Evolutionary conservation across 2,329 filamentous ascomycete species (phyloP), one percentile per base, ranked within the genome.

Genomic region (Fusarium sp.): DNA sequence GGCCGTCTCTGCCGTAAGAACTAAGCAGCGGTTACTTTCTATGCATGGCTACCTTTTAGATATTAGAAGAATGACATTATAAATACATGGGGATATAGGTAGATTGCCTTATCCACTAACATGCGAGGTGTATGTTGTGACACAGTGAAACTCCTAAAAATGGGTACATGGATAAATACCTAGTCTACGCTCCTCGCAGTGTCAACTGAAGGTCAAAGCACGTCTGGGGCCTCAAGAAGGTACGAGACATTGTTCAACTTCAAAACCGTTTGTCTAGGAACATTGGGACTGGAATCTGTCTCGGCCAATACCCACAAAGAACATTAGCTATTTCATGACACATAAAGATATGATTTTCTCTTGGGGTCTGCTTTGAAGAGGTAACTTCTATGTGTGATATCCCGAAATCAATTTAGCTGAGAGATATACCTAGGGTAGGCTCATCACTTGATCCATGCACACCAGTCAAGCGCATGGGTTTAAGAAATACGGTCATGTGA

Each of bases 1-100:
- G 62, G 69, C 9, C 66, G 59, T 42, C 66, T 69, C 16, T 71
- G 66, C 49, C 53, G 38, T 46, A 55, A 44, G 49, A 36, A 56
- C 31, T 56, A 38, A 49, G 44, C 24, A 49, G 44, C 44, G 24
- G 44, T 46, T 46, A 46, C 42, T 46, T 46, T 46, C 42, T 46
- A 46, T 24, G 14, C 20, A 29, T 8, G 24, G 24, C 22, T 29
- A n/a, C 8, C 24, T 49, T 49, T 3, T 46, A 44, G 40, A 46
- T 16, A 16, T 46, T 24, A 24, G 22, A 46, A 24, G 42, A 46
- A 46, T 46, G 8, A 46, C 22, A 24, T 46, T 46, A 14, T 49
- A 29, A 49, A 49, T 49, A 49, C 44, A 49, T 17, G 17, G 9
- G 44, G 44, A 49, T 49, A 49, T 29, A 29, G 44, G 44, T 29